Evolutionary conservation across 352 stramenopile species (phyloP), one percentile per base, ranked within the genome.

Genomic region (Phytophthora vignae): DNA sequence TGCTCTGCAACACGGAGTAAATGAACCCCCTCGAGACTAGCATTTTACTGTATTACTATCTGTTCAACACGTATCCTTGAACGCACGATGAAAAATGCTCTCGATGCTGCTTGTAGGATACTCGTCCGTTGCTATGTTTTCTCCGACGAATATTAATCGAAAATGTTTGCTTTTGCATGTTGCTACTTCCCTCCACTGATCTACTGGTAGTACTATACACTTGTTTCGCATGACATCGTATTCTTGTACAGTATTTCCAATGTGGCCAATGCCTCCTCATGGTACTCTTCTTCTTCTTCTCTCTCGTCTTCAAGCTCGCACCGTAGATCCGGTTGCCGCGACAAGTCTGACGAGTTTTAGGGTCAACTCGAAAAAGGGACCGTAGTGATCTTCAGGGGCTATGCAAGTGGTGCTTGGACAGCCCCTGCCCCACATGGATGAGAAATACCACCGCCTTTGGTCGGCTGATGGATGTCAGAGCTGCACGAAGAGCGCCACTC

Each of bases 1-100:
- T 99, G 62, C 84, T 99, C 25, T 99, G 96, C 81, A 99, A 99
- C 82, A 98, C 91, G 50, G 91, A 98, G 67, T 97, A 77, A n/a
- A 44, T 17, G 36, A 42, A 42, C 19, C 9, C 10, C 19, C 2
- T 53, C 19, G 8, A 25, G 46, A 27, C 46, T 17, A 27, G 10
- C 19, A 54, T 54, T 27, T 36, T 2, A 11, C 7, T 11, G 29
- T 36, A 36, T 36, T 11, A 36, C 29, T 36, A 15, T 54, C 48
- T 22, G 54, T 60, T 65, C 58, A 65, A 66, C 54, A 76, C 62
- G 60, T 74, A 76, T 74, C 77, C 52, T 64, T 64, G 36, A 61
- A 42, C 29, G 29, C 29, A 36, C 29, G 29, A 36, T 36, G 29
- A 11, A 11, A 36, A 36, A 36, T 36, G 29, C 29, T 36, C 29